Percentiles rank a stretch among this genome's conserved stretches.
These are phyloP conservation scores for Sphenostylis stenocarpa DNA, from an alignment of 306 rosid genomes.

Conservation along the genomic window DNA sequence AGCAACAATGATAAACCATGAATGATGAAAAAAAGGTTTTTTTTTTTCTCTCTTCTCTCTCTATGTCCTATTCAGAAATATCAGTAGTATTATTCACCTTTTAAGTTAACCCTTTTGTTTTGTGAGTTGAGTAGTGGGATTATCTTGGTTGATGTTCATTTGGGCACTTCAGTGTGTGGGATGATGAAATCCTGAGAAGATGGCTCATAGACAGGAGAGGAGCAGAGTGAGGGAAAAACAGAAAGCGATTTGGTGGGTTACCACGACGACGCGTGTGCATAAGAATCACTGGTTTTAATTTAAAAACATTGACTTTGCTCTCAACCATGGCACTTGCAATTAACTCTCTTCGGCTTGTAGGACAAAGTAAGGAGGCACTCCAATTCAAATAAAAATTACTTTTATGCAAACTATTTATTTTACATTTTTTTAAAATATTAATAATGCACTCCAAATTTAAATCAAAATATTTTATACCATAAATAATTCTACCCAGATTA, in stretches of 20 bases:
- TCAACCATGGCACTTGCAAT: conserved; percentile 10
- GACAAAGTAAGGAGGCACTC: too few relatives aligned
- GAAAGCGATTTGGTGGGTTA: conserved; percentile 26
- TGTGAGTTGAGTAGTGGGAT: conserved; percentile 16
- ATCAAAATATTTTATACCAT: too few relatives aligned
- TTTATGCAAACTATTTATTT: too few relatives aligned
- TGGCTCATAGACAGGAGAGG: conserved; percentile 3
- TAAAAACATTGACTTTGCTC: conserved; percentile 20
- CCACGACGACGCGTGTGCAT: conserved; percentile 47
- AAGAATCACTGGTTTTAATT: conserved; percentile 44
- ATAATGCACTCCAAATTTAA: too few relatives aligned
- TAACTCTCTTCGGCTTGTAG: background rate
- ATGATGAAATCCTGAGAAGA: conserved; percentile 18
- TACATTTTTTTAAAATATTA: too few relatives aligned
- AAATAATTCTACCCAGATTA: too few relatives aligned
- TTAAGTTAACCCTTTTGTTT: background rate
- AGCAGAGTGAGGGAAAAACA: background rate
- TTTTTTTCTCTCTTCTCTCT: too few relatives aligned
- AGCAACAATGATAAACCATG: background rate
- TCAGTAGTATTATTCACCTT: background rate
- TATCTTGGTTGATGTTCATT: conserved; percentile 5
- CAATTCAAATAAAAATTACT: too few relatives aligned
- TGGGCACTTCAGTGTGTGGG: conserved; percentile 24
- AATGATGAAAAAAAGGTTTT: background rate
- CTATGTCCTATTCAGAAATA: too few relatives aligned